Conservation (phyloP, 177 flowering plant genomes). For the Tripterygium wilfordii region DNA sequence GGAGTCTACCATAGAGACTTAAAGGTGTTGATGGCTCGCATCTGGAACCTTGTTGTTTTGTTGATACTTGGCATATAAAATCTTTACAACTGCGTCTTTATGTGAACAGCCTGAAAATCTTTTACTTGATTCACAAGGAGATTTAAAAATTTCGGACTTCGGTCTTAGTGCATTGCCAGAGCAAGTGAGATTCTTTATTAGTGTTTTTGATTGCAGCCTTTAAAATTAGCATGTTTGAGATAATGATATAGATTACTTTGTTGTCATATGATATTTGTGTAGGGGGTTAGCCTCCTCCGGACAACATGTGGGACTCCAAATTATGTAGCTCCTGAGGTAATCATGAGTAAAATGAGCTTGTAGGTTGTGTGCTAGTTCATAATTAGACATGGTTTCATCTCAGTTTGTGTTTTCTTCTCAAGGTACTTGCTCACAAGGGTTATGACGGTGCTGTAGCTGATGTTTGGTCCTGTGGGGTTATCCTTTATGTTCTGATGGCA, state of each 20-base stretch:
- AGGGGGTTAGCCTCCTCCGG: conserved; percentile 85
- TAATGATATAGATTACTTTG: not conserved
- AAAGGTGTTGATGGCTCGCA: conserved; percentile 50
- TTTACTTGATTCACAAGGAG: conserved; percentile 85
- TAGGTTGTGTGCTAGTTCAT: not conserved
- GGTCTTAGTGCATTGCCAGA: conserved; percentile 91
- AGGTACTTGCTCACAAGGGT: conserved; percentile 97
- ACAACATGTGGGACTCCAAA: conserved; percentile 99
- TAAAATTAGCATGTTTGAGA: not conserved
- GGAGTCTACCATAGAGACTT: conserved; percentile 97
- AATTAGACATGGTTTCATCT: not conserved
- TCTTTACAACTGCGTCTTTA: conserved; percentile 14
- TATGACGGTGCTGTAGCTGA: conserved; percentile 95
- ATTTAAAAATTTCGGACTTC: conserved; percentile 95
- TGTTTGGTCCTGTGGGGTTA: conserved; percentile 97
- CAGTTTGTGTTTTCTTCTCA: conserved; percentile 11
- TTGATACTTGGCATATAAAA: conserved; percentile 1
- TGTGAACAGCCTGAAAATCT: conserved; percentile 95
- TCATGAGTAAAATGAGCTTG: not conserved
- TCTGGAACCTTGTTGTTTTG: conserved; percentile 10
- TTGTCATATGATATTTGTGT: conserved; percentile 4
- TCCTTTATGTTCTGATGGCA: conserved; percentile 92
- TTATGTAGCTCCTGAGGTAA: conserved; percentile 99
- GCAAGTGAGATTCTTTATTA: conserved; percentile 39
- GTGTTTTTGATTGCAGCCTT: not conserved